These are phyloP conservation scores for Solioccasus polychromus DNA, from an alignment of 768 basidiomycete species.

Conservation along the genomic window DNA sequence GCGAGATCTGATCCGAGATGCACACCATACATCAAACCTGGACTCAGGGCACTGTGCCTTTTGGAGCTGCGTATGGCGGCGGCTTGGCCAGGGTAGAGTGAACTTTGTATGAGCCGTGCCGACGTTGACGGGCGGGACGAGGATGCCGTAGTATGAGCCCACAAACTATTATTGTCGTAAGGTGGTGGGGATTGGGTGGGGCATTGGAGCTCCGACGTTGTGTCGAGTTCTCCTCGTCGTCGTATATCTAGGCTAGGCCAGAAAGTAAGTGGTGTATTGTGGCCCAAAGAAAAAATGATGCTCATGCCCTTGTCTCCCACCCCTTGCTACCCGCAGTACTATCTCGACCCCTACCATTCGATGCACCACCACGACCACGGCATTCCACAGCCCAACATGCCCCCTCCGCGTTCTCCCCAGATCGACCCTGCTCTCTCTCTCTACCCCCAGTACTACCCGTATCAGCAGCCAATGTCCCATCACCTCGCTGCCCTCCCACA, in stretches of 20 bases:
- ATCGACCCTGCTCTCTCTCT: constrained; percentile 73
- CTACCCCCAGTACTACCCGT: constrained; percentile 60
- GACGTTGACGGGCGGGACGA: background rate
- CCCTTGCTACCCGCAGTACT: constrained; percentile 22
- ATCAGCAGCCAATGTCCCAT: constrained; percentile 50
- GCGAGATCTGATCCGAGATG: too few species aligned
- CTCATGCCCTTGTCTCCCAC: constrained; percentile 22
- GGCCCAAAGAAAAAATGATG: constrained; percentile 4
- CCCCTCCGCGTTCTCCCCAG: constrained; percentile 53
- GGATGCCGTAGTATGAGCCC: too few species aligned
- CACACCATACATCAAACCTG: too few species aligned
- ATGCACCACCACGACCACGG: constrained; percentile 45
- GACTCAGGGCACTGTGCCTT: too few species aligned
- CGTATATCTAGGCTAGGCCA: too few species aligned
- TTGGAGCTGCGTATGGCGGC: too few species aligned
- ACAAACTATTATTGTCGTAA: too few species aligned
- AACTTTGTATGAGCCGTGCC: background rate
- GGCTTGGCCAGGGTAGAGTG: too few species aligned
- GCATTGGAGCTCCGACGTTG: too few species aligned
- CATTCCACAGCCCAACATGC: constrained; percentile 37
- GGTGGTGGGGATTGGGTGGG: too few species aligned
- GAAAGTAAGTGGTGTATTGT: constrained; percentile 11
- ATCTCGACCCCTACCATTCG: constrained; percentile 28
- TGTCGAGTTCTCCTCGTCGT: too few species aligned
- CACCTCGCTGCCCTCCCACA: constrained; percentile 56